Conservation (phyloP, 768 basidiomycete genomes). For the Melanogaster broomeanus region DNA sequence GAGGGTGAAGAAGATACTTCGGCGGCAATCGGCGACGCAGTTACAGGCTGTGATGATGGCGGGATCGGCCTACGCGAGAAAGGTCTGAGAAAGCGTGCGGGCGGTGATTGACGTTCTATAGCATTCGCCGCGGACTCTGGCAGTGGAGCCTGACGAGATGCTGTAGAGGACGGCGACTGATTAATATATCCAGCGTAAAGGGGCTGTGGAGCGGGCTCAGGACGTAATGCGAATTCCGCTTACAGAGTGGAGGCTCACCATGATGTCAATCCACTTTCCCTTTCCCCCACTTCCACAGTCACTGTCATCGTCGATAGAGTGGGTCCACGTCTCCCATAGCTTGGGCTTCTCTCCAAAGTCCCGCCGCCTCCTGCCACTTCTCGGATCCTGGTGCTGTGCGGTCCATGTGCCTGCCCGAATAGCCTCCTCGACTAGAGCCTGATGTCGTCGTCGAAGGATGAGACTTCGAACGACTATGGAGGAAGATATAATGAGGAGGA, state of each 20-base stretch:
- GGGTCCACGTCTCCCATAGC: conserved; percentile 31
- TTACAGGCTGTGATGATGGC: conserved; percentile 11
- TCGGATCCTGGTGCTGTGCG: conserved; percentile 27
- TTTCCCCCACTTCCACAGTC: conserved; percentile 16
- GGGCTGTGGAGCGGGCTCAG: conserved; percentile 17
- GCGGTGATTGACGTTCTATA: conserved; percentile 5
- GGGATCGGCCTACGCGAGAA: conserved; percentile 16
- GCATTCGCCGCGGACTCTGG: not conserved
- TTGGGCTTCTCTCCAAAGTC: conserved; percentile 32
- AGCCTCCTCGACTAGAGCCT: conserved; percentile 59
- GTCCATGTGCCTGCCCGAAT: conserved; percentile 66
- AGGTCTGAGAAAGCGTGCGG: conserved; percentile 15
- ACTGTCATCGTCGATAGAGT: conserved; percentile 4
- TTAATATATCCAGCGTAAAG: conserved; percentile 21
- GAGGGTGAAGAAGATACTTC: not conserved
- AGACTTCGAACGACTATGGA: conserved; percentile 68
- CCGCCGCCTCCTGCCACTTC: conserved; percentile 20
- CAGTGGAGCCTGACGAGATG: conserved; percentile 1
- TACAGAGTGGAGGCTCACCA: conserved; percentile 16
- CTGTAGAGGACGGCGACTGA: conserved; percentile 10
- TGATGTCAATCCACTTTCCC: conserved; percentile 29
- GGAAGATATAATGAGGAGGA: conserved; percentile 65
- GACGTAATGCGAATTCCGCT: not conserved
- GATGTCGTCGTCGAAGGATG: conserved; percentile 61
- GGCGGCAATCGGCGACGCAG: conserved; percentile 3